Conservation (phyloP, 106 monocot species). For the Dendrobium huoshanense region DNA sequence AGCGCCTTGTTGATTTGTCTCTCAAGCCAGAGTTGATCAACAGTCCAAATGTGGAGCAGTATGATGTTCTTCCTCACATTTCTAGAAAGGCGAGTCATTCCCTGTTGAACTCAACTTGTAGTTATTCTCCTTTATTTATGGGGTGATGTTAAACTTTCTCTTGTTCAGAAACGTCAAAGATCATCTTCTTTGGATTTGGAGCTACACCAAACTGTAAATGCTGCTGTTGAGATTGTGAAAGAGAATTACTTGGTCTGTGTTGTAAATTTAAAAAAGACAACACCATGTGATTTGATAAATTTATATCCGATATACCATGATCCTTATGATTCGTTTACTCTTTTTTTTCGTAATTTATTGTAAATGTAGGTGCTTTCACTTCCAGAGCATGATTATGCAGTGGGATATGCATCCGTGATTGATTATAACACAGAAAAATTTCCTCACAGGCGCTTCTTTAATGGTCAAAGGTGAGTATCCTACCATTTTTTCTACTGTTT, state of each 20-base stretch:
- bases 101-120: neutral
- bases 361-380: constrained; percentile 71
- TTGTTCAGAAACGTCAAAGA: constrained; percentile 59
- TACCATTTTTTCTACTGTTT: neutral
- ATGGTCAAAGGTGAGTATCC: constrained; percentile 67
- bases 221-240: constrained; percentile 86
- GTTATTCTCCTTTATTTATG: neutral
- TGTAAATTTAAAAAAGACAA: constrained; percentile 6
- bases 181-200: constrained; percentile 34
- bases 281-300: neutral
- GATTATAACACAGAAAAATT: constrained; percentile 88
- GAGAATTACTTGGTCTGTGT: constrained; percentile 75
- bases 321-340: neutral
- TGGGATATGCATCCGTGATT: constrained; percentile 66
- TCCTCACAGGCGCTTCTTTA: constrained; percentile 38
- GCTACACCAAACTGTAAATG: constrained; percentile 65
- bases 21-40: constrained; percentile 57
- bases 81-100: constrained; percentile 14
- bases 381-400: constrained; percentile 64
- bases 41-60: constrained; percentile 15
- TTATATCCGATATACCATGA: neutral
- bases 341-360: neutral
- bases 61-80: constrained; percentile 25
- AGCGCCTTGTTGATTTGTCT: constrained; percentile 78
- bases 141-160: neutral